These are phyloP conservation scores for Solanum chacoense DNA, from an alignment of 305 asterid genomes.

Conservation along the genomic window DNA sequence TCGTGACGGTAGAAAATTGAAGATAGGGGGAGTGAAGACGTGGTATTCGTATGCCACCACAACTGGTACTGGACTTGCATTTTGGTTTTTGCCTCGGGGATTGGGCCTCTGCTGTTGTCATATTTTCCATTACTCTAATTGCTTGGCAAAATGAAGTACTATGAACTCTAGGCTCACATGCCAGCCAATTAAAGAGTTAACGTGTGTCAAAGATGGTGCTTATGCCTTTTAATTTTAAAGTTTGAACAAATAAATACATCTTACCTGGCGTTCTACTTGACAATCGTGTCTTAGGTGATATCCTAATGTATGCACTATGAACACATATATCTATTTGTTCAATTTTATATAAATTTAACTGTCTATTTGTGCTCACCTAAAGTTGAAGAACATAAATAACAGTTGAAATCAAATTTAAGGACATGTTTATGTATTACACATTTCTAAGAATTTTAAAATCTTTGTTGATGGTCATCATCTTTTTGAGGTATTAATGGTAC, in stretches of 20 bases:
- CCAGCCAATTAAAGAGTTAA: neutral
- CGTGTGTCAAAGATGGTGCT: neutral
- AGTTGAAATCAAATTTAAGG: neutral
- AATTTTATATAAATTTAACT: too few relatives aligned
- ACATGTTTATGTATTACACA: too few relatives aligned
- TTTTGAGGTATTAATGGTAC: too few relatives aligned
- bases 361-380: too few relatives aligned
- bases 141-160: neutral
- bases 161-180: neutral
- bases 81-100: neutral
- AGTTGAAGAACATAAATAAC: too few relatives aligned
- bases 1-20: neutral
- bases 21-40: neutral
- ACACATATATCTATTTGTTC: too few relatives aligned
- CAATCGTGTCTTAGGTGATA: accelerated
- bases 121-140: neutral
- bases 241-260: too few relatives aligned
- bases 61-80: constrained; percentile 1
- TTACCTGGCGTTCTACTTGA: accelerated
- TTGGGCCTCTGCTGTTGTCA: neutral
- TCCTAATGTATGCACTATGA: too few relatives aligned
- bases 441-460: too few relatives aligned
- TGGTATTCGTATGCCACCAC: neutral
- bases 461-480: neutral
- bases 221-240: neutral